Evolutionary conservation across 2,329 filamentous ascomycete species (phyloP), one percentile per base, ranked within the genome.

Genomic region (Alternaria atra): DNA sequence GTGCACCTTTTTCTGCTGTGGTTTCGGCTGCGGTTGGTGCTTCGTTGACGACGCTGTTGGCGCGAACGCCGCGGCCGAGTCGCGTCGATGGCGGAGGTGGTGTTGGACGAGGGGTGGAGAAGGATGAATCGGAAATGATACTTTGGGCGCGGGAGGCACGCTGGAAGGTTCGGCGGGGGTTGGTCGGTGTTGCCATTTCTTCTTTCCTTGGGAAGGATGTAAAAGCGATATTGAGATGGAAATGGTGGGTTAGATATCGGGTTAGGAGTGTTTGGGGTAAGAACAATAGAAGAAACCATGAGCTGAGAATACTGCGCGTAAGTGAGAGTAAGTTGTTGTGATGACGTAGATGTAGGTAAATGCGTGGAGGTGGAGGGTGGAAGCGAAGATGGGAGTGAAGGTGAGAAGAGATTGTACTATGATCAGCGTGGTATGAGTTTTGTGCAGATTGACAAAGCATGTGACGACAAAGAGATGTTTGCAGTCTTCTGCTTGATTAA

Each of bases 61-160:
- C 34, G 52, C 52, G 44, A 1, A 55, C n/a, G n/a, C 43, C 27
- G 20, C 56, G 52, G 6, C n/a, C 37, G 23, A 43, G 30, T 4
- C 51, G 35, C 1, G 43, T 27, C 5, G 65, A 48, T 13, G 44
- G 29, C 5, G 61, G 62, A 1, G 43, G 57, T 1, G 63, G 44
- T 6, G 65, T 57, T 2, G 59, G 39, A 9, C 29, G 23, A 0
- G 55, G 30, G 2, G 53, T 66, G 29, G 29, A 13, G 51, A 44
- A 56, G n/a, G 63, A 30, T 3, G 56, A 37, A 5, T 61, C 51
- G 1, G 65, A 64, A 23, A 39, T 6, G 5, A 43, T 54, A 47
- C 63, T 63, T 40, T 60, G 46, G 4, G 64, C 58, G 39, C 56
- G 62, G 1, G 55, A 48, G 44, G 42, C 8, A 15, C 60, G 59